phyloP scores from a whole-genome alignment of 2,329 filamentous ascomycete species.

The Pyrenochaeta sp. region DNA sequence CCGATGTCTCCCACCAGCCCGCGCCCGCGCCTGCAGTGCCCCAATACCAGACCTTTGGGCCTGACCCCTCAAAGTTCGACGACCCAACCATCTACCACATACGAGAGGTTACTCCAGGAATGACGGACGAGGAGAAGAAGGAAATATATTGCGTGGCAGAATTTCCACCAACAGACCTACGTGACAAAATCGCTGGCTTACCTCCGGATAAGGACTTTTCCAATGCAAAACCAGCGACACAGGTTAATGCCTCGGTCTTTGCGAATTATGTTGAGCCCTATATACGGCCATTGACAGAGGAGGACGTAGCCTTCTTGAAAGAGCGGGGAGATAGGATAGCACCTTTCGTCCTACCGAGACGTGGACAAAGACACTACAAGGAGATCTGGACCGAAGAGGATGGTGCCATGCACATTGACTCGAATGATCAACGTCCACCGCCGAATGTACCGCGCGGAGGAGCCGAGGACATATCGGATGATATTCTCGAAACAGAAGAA shows the following conservation, averaged over 20 bases:
- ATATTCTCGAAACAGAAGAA: slow-evolving; percentile 86
- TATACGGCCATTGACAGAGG: slow-evolving; percentile 87
- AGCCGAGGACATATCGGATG: slow-evolving; percentile 87
- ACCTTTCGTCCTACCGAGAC: slow-evolving; percentile 85
- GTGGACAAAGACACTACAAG: slow-evolving; percentile 84
- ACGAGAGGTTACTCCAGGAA: slow-evolving; percentile 73
- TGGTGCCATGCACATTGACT: slow-evolving; percentile 77
- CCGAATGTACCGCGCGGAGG: slow-evolving; percentile 84
- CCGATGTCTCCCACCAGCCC: slow-evolving; percentile 66
- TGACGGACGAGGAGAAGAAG: slow-evolving; percentile 85
- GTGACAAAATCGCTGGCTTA: slow-evolving; percentile 84
- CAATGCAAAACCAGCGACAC: slow-evolving; percentile 89
- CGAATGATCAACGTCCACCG: slow-evolving; percentile 72
- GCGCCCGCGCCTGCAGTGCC: slow-evolving; percentile 68
- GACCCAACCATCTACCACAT: slow-evolving; percentile 97
- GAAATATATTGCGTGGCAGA: slow-evolving; percentile 86
- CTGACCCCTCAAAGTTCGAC: slow-evolving; percentile 87
- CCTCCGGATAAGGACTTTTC: slow-evolving; percentile 96
- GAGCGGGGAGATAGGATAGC: slow-evolving; percentile 84
- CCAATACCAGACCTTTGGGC: slow-evolving; percentile 87
- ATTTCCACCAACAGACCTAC: slow-evolving; percentile 82
- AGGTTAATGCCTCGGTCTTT: slow-evolving; percentile 94
- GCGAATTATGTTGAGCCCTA: slow-evolving; percentile 92
- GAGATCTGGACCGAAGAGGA: slow-evolving; percentile 97
- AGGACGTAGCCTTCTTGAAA: slow-evolving; percentile 90